Evolutionary conservation across 805 yeast genomes (phyloP), one percentile per base, ranked within the genome.

Genomic region (Ogataea naganishii): DNA sequence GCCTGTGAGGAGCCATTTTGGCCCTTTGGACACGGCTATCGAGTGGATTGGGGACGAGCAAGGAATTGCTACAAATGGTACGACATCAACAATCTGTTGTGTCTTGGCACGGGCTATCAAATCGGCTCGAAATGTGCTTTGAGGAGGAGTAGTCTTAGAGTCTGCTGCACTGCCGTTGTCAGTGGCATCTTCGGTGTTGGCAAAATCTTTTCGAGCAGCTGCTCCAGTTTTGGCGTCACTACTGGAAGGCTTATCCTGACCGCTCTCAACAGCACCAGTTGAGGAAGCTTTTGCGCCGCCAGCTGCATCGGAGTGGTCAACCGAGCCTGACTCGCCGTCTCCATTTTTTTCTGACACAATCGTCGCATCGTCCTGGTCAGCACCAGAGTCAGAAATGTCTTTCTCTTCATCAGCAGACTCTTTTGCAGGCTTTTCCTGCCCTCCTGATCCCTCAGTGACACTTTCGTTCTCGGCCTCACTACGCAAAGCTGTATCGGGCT

Each of bases 1-100:
- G 14, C 98, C 98, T 1, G 95, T 79, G 44, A 88, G 80, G 23
- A 92, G 62, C 80, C 86, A 88, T 47, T 77, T 78, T 24, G 86
- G 78, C 5, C 94, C 94, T 43, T 71, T 73, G 1, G 94, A 72
- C 26, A 85, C 60, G 2, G 88, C 79, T 20, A 89, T 42, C 3
- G 92, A 69, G 53, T 85, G 85, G 19, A 92, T 79, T 17, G 81
- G 77, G 1, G 83, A 59, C 2, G 84, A 67, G 44, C 83, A 85
- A 1, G 95, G 89, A 8, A 88, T 77, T 2, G 96, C 96, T 14
- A 81, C 94, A 8, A 80, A 70, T 0, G 98, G 97, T 22, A 72
- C 64, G 3, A 89, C 74, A 34, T 82, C 94, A 41, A 76, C 75
- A 1, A 70, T 57, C 3, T 66, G 60, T 7, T 84, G 75, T 0